Evolutionary conservation across 257 asterid species (phyloP), one percentile per base, ranked within the genome.

Genomic region (Nicotiana sylvestris): DNA sequence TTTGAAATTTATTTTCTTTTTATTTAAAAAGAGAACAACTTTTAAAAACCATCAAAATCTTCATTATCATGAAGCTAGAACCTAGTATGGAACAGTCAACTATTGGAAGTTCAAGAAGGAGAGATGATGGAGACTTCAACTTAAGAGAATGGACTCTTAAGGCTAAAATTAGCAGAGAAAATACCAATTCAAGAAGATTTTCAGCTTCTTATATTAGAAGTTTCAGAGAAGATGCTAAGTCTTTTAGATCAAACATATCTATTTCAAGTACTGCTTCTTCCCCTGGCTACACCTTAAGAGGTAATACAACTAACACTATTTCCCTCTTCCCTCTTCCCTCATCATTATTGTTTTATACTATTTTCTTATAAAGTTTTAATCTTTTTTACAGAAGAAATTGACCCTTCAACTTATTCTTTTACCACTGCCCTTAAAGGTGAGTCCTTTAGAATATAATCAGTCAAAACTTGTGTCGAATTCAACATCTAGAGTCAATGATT

Each of bases 331-430:
- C 3, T 49, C 51, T 2, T 25, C 11, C 79, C 13, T 46, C 11
- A 6, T 72, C 60, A 46, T 74, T 0, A 49, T 74, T 51, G 15
- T 49, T 51, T 74, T 51, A 27, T 49, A 7, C 43, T 51, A 76
- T 76, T 76, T 76, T 46, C 80, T 85, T 13, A 49, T 15, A 4
- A 37, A 58, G 18, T 68, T n/a, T 3, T 18, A 57, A 7, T 57
- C 25, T 66, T 72, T 18, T 21, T 61, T 30, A 82, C 98, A 94
- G 99, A 91, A 58, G 98, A 95, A 78, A 94, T 95, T 27, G 95
- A 95, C 88, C 99, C 98, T 77, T 91, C 99, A 46, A 91, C 97
- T 0, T 95, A 95, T 84, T 95, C 98, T 13, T 95, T 95, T 76
- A 88, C 95, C 78, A 86, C 92, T 21, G 99, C 99, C 72, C 90